Conservation (phyloP, 768 basidiomycete genomes). For the Sporobolomyces phaffii region DNA sequence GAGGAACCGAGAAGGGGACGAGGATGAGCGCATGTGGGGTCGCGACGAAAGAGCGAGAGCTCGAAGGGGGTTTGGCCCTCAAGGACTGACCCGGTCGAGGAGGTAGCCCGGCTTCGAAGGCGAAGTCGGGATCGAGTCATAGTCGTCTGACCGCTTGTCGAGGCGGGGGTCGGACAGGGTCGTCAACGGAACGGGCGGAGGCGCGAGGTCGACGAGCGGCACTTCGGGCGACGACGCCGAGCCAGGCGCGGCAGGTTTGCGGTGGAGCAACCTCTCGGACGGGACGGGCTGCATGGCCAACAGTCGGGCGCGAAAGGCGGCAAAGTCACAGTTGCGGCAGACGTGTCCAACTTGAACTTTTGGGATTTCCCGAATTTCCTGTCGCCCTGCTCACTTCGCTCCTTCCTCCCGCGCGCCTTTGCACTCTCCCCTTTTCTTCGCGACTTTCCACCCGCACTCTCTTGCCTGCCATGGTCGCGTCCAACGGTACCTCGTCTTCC, state of each 20-base stretch:
- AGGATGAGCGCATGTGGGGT: background rate
- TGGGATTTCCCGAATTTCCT: background rate
- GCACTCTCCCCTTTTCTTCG: background rate
- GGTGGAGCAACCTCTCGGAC: constrained; percentile 15
- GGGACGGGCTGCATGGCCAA: constrained; percentile 1
- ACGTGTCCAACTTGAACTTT: background rate
- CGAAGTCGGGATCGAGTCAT: background rate
- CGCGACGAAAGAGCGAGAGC: background rate
- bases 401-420: background rate
- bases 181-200: background rate
- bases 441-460: background rate
- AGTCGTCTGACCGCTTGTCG: constrained; percentile 31
- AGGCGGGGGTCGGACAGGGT: constrained; percentile 8
- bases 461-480: background rate
- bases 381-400: background rate
- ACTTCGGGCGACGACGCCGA: background rate
- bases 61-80: too few relatives aligned
- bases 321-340: too few relatives aligned
- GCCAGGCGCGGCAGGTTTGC: background rate
- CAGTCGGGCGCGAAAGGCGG: too few relatives aligned
- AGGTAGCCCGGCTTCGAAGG: constrained; percentile 16
- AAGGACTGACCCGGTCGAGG: constrained; percentile 19
- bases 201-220: background rate
- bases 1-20: background rate
- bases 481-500: constrained; percentile 14